Evolutionary conservation across 2,329 filamentous ascomycete genomes (phyloP).

Genomic region (Fusarium drepaniforme): DNA sequence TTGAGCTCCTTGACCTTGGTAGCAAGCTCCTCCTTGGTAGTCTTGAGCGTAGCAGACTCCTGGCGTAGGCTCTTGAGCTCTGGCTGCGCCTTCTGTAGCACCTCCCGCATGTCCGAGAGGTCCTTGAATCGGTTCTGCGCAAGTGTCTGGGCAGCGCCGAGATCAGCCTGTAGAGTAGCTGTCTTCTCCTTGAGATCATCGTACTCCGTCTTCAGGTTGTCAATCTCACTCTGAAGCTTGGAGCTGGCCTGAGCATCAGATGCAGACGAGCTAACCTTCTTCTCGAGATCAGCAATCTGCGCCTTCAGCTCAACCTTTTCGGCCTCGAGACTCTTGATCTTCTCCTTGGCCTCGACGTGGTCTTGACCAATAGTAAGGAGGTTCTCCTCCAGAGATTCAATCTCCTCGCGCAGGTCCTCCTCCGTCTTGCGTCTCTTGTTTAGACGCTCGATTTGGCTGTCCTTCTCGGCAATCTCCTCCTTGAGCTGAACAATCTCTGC

Average conservation of each 20-base stretch:
- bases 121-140: slow-evolving; percentile 92
- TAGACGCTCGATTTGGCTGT: slow-evolving; percentile 78
- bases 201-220: slow-evolving; percentile 64
- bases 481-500: slow-evolving; percentile 64
- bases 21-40: slow-evolving; percentile 79
- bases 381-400: slow-evolving; percentile 85
- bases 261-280: slow-evolving; percentile 67
- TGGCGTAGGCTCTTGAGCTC: slow-evolving; percentile 84
- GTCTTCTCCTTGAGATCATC: slow-evolving; percentile 79
- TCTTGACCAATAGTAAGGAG: slow-evolving; percentile 84
- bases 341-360: slow-evolving; percentile 85
- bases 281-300: slow-evolving; percentile 75
- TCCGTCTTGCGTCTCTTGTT: slow-evolving; percentile 79
- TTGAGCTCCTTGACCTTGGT: slow-evolving; percentile 71
- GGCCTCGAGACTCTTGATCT: slow-evolving; percentile 75
- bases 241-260: slow-evolving; percentile 59
- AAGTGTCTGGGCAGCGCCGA: slow-evolving; percentile 87
- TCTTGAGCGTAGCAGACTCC: slow-evolving; percentile 81
- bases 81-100: slow-evolving; percentile 86
- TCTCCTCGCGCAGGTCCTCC: slow-evolving; percentile 85
- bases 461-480: slow-evolving; percentile 71
- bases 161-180: slow-evolving; percentile 80
- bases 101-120: slow-evolving; percentile 81
- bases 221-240: slow-evolving; percentile 72
- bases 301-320: slow-evolving; percentile 77